A percentile compares a stretch with the other conserved stretches of the same genome.
These are phyloP conservation scores for Saccharomycopsis hybrid DNA, from an alignment of 1,139 yeast species.

Conservation along the genomic window DNA sequence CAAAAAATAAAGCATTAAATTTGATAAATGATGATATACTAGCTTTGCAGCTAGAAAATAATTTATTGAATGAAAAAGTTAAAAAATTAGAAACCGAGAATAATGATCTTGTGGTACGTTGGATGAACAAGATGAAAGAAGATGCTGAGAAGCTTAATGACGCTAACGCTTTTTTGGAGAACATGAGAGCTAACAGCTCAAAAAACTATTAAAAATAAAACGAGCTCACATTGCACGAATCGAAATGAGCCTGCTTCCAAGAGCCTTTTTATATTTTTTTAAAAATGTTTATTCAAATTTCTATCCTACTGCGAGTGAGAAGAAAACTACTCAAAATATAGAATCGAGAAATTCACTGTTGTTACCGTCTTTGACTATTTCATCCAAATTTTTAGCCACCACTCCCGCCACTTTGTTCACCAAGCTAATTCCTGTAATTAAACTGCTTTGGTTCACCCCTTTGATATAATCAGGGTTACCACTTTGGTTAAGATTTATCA, in stretches of 20 bases:
- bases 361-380: constrained; percentile 15
- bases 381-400: constrained; percentile 14
- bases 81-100: constrained; percentile 9
- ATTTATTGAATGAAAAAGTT: constrained; percentile 16
- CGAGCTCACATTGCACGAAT: no score
- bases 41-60: constrained; percentile 19
- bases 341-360: constrained; percentile 16
- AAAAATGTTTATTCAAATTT: no score
- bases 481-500: constrained; percentile 39
- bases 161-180: constrained; percentile 16
- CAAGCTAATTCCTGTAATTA: constrained; percentile 24
- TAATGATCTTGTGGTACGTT: constrained; percentile 12
- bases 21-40: constrained; percentile 19
- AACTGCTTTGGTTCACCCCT: constrained; percentile 24
- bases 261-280: no score
- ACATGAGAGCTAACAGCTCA: neutral
- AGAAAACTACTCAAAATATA: constrained; percentile 8
- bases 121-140: constrained; percentile 17
- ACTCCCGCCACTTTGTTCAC: constrained; percentile 24
- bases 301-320: no score
- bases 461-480: constrained; percentile 22
- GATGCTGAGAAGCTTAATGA: constrained; percentile 21
- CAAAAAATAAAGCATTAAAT: constrained; percentile 9
- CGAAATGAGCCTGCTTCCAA: no score
- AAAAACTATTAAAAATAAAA: neutral